Base-by-base conservation (phyloP, 2,329 filamentous ascomycete genomes). In the Botrytis medusae region DNA sequence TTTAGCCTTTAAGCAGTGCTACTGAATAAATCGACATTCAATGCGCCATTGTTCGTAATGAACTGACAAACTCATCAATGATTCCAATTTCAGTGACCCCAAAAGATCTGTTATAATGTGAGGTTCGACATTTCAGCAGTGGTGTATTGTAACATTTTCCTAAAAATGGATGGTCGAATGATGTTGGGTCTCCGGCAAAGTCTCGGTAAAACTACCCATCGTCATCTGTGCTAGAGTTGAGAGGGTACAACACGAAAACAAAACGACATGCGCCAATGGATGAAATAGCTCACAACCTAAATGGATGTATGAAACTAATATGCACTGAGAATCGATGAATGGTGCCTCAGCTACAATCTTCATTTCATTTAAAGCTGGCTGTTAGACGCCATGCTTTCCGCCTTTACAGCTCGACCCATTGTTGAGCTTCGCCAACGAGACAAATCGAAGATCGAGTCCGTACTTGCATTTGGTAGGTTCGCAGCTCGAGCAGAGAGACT, bases 381-480 rank as follows among this genome's bases (percentile, higher is more conserved):
- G 44, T 51, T 72, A 46, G 67, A 74, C 83, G 86, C 86, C 83
- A 98, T 98, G 96, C 92, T 99, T 84, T 97, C 95, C 84, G 96
- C 96, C 82, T 99, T 99, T 85, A 97, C 93, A 79, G 95, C 96
- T 85, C 93, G 93, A 81, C 93, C 95, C 77, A 95, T 99, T 82
- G 93, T 98, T 87, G 96, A 99, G 92, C 92, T 99, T 80, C 95
- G 93, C 85, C 91, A 91, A 83, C 92, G 93, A 83, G 95, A 98
- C 89, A 98, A 97, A 86, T 97, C 93, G 77, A 96, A 92, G 86
- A 97, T 99, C 84, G 96, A 99, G 84, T 96, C 93, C 68, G 93
- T 99, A 77, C 88, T 98, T 65, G 93, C 95, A 75, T 93, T 97
- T 84, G 94, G 92, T 93, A 87, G 73, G 83, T 75, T 46, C 59